These are phyloP conservation scores for Medicago arabica DNA, from an alignment of 306 rosid genomes.

Conservation along the genomic window DNA sequence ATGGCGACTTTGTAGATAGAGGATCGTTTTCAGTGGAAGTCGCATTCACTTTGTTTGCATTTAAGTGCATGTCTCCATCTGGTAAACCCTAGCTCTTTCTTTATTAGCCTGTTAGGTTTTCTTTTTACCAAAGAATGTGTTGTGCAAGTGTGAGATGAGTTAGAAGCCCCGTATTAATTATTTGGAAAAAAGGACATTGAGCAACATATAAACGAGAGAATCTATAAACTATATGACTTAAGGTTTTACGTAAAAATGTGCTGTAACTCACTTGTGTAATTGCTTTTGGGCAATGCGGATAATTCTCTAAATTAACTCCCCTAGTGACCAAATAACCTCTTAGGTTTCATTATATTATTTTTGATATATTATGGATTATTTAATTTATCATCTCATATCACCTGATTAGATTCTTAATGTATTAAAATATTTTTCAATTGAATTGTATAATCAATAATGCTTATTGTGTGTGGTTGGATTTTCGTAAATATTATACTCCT, in stretches of 20 bases:
- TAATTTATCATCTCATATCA: neutral
- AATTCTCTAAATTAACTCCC: too few relatives aligned
- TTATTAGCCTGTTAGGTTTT: neutral
- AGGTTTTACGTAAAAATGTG: too few relatives aligned
- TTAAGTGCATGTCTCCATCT: constrained; percentile 98
- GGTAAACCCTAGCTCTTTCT: constrained; percentile 57
- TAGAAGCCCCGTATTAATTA: too few relatives aligned
- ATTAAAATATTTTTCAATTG: neutral
- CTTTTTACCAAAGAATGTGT: too few relatives aligned
- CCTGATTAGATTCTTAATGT: constrained; percentile 13
- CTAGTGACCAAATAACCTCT: neutral
- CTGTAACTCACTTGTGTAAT: too few relatives aligned
- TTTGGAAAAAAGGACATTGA: too few relatives aligned
- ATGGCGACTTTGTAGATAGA: constrained; percentile 98
- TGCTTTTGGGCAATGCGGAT: too few relatives aligned
- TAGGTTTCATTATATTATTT: constrained; percentile 9
- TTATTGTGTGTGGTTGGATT: neutral
- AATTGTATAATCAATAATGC: neutral
- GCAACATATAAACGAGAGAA: too few relatives aligned
- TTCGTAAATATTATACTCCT: constrained; percentile 3
- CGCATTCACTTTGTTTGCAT: constrained; percentile 92
- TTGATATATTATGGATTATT: neutral
- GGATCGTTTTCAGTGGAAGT: constrained; percentile 98
- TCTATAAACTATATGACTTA: too few relatives aligned
- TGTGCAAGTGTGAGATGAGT: too few relatives aligned